These are phyloP conservation scores for Melanomma pulvis-pyrius DNA, from an alignment of 495 filamentous ascomycete genomes.

Conservation along the genomic window DNA sequence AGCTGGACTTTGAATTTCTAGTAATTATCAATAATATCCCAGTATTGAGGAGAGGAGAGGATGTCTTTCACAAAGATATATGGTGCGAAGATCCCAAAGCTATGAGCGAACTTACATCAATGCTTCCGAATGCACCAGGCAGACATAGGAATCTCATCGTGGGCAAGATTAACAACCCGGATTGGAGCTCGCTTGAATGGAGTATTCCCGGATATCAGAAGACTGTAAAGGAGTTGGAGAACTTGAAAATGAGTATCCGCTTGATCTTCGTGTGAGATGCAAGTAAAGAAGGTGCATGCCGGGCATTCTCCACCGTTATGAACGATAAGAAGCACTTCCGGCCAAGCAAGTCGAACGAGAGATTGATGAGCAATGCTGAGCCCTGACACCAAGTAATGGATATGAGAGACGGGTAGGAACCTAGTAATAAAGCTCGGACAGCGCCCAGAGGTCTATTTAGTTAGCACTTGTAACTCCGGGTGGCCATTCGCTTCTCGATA, in stretches of 20 bases:
- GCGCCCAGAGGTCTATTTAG: neutral
- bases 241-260: neutral
- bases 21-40: neutral
- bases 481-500: neutral
- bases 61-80: too few relatives aligned
- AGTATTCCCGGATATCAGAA: neutral
- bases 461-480: neutral
- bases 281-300: neutral
- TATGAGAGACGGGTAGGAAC: neutral
- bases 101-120: conserved; percentile 48
- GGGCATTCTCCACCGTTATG: neutral
- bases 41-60: neutral
- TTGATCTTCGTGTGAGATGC: neutral
- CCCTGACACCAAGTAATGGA: neutral
- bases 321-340: neutral
- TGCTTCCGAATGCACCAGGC: conserved; percentile 52
- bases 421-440: neutral
- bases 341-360: neutral
- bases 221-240: neutral
- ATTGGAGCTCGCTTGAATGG: neutral
- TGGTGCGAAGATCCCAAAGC: too few relatives aligned
- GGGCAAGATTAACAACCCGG: neutral
- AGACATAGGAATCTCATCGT: conserved; percentile 14
- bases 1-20: conserved; percentile 59
- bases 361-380: neutral